Conservation (phyloP, 768 basidiomycete genomes). For the Leccinum imitatum region DNA sequence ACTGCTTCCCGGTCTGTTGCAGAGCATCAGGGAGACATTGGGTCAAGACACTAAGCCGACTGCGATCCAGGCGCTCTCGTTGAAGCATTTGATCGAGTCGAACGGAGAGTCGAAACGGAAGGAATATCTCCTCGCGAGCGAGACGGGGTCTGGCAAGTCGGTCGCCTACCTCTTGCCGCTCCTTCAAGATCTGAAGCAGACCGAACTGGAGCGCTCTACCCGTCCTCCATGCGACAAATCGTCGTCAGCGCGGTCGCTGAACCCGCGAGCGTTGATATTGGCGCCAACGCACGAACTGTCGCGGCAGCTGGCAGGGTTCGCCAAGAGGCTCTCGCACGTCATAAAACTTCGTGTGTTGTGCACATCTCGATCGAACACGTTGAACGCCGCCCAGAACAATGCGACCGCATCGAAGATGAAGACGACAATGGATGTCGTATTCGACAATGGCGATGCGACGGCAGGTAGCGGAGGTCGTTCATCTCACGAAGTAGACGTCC, state of each 20-base stretch:
- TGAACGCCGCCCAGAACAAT: constrained; percentile 24
- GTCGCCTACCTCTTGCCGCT: constrained; percentile 87
- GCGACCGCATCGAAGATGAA: constrained; percentile 53
- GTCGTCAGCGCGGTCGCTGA: constrained; percentile 34
- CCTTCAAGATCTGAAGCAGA: constrained; percentile 71
- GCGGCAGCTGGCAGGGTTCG: constrained; percentile 71
- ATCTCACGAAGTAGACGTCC: constrained; percentile 44
- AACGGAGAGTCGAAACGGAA: constrained; percentile 18
- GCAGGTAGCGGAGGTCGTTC: constrained; percentile 21
- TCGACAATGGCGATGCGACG: constrained; percentile 25
- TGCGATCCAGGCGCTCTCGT: constrained; percentile 73
- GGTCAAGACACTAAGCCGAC: constrained; percentile 62
- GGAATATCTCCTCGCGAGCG: constrained; percentile 74
- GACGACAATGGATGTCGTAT: constrained; percentile 8
- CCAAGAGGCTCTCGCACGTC: constrained; percentile 72
- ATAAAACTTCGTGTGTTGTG: constrained; percentile 77
- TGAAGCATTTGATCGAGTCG: constrained; percentile 58
- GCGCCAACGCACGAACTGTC: constrained; percentile 90
- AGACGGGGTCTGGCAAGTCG: constrained; percentile 92
- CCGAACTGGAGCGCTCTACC: constrained; percentile 41
- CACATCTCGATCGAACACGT: constrained; percentile 58
- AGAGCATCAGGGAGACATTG: constrained; percentile 55
- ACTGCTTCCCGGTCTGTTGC: constrained; percentile 61
- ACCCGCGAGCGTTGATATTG: constrained; percentile 77
- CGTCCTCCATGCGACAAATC: constrained; percentile 5